These are phyloP conservation scores for Kwoniella botswanensis DNA, from an alignment of 768 basidiomycete species.

Conservation along the genomic window DNA sequence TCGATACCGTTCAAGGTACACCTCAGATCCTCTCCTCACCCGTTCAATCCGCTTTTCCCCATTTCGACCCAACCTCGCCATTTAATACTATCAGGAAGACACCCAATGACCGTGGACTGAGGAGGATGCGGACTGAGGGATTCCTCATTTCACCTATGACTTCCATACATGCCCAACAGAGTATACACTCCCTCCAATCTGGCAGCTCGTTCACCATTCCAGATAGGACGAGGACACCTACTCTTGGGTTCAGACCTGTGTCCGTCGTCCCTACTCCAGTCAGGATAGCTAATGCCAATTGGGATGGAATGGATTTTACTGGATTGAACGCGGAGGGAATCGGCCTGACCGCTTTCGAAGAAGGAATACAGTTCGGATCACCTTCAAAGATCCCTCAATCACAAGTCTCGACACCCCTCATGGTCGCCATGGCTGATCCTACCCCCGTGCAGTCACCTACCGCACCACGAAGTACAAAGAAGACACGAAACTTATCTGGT, in stretches of 20 bases:
- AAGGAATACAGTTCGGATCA: constrained; percentile 16
- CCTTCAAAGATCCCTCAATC: constrained; percentile 20
- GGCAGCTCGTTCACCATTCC: constrained; percentile 3
- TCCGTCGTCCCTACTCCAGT: constrained; percentile 26
- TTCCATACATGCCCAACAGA: constrained; percentile 6
- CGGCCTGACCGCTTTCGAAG: constrained; percentile 22
- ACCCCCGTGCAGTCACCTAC: constrained; percentile 20
- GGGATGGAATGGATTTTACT: constrained; percentile 26
- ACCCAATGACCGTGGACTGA: constrained; percentile 19
- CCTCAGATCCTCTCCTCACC: constrained; percentile 34
- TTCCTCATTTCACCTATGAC: constrained; percentile 35
- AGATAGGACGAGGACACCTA: constrained; percentile 17
- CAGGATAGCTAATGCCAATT: constrained; percentile 25
- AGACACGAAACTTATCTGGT: constrained; percentile 24
- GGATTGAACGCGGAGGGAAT: constrained; percentile 10
- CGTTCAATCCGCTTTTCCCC: constrained; percentile 25
- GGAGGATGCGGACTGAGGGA: constrained; percentile 23
- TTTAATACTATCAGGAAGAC: constrained; percentile 25
- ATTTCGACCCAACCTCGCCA: constrained; percentile 29
- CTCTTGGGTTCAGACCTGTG: constrained; percentile 25
- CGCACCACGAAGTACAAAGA: constrained; percentile 25
- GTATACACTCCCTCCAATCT: constrained; percentile 17
- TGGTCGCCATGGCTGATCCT: constrained; percentile 21
- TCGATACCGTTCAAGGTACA: constrained; percentile 27
- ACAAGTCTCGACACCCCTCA: constrained; percentile 9